A percentile compares a stretch with the other conserved stretches of the same genome.
Conservation (phyloP, 1,139 yeast species). For the Lodderomyces orthopsilosis region DNA sequence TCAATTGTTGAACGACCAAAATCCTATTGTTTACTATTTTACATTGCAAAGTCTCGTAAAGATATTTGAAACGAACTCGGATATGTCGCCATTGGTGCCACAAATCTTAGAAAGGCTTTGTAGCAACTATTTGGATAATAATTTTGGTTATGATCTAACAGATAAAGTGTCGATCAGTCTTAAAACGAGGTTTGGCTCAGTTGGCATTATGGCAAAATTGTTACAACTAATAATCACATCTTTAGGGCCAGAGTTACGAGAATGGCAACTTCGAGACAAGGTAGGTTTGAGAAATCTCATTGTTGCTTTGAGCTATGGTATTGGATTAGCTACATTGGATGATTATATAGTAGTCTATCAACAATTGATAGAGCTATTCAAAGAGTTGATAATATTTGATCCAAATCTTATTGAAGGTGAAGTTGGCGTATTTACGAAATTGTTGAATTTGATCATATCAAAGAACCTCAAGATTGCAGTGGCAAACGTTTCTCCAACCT, state of each 20-base stretch:
- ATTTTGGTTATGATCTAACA: slow-evolving; percentile 44
- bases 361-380: slow-evolving; percentile 30
- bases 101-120: slow-evolving; percentile 44
- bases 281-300: slow-evolving; percentile 28
- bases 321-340: slow-evolving; percentile 29
- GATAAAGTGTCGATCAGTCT: slow-evolving; percentile 29
- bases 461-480: slow-evolving; percentile 40
- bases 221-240: slow-evolving; percentile 33
- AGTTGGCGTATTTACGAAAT: slow-evolving; percentile 28
- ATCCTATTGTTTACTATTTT: slow-evolving; percentile 78
- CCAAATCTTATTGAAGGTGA: slow-evolving; percentile 33
- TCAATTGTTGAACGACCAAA: slow-evolving; percentile 73
- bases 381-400: slow-evolving; percentile 43
- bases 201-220: slow-evolving; percentile 24
- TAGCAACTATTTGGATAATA: slow-evolving; percentile 42
- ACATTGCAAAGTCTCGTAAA: slow-evolving; percentile 59
- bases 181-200: slow-evolving; percentile 26
- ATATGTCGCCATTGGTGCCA: slow-evolving; percentile 48
- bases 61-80: slow-evolving; percentile 55
- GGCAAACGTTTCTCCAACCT: slow-evolving; percentile 33
- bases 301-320: slow-evolving; percentile 29
- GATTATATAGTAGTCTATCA: slow-evolving; percentile 29
- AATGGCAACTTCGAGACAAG: slow-evolving; percentile 21
- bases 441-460: slow-evolving; percentile 32
- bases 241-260: slow-evolving; percentile 40